Base-by-base conservation (phyloP, 257 asterid genomes). In the Osmanthus fragrans region DNA sequence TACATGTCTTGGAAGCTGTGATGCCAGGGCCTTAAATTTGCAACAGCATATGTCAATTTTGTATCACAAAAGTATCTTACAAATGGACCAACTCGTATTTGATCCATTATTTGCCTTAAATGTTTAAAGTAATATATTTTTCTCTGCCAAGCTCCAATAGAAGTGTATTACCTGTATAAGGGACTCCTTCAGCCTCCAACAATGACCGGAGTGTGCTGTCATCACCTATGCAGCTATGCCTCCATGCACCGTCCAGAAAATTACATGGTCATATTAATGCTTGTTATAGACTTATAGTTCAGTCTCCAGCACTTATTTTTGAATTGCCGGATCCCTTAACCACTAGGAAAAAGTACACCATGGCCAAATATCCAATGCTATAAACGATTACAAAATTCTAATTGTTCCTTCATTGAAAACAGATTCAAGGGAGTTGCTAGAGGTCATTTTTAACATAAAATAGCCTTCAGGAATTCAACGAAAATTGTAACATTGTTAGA, bases 191-290 rank as follows among this genome's bases (percentile, higher is more conserved):
- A 19, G 90, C 92, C 77, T 88, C 94, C 78, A 93, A 82, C 84
- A 90, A 77, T 47, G 93, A 90, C 82, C 91, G 97, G 80, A 93
- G 96, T 21, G 96, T 93, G 29, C 97, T 96, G 80, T 93, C 96
- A 86, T 93, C 97, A 34, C 97, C 97, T 79, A 93, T 88, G 75
- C 97, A 30, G 97, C 97, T 79, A 93, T 88, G 75, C 97, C 96
- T 76, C 97, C 97, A 86, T 93, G 97, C 81, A 93, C 97, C 91
- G 83, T 77, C 76, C 73, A 80, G 42, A 54, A 79, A 56, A 79
- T 81, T 18, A 85, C 37, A 45, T 37, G 2, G 67, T 71, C 76
- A 70, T 30, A 76, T 19, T 21, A 12, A 25, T 42, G 11, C 60
- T 71, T 33, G 56, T 8, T n/a, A 72, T n/a, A n/a, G n/a, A n/a